These are phyloP conservation scores for Colletotrichum sp. DNA, from an alignment of 2,329 filamentous ascomycete species.

Conservation along the genomic window DNA sequence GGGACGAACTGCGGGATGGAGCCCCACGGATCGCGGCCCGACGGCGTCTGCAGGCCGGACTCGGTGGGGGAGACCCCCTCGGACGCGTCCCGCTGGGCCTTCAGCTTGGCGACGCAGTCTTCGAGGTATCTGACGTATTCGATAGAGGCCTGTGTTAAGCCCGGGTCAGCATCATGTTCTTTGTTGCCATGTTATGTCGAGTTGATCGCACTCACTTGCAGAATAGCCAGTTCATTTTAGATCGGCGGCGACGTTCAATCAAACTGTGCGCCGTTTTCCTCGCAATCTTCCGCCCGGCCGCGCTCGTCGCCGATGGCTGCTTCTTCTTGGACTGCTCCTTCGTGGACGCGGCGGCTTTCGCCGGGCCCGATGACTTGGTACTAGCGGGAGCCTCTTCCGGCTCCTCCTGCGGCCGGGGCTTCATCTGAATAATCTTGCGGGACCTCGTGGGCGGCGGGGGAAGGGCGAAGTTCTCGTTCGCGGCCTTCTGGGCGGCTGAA, in stretches of 20 bases:
- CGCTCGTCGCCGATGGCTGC: constrained; percentile 75
- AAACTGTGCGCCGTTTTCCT: constrained; percentile 95
- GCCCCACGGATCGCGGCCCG: constrained; percentile 30
- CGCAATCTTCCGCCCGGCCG: constrained; percentile 91
- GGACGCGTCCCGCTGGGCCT: constrained; percentile 56
- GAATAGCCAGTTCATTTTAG: constrained; percentile 98
- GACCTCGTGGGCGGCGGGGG: constrained; percentile 91
- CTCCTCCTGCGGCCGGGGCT: constrained; percentile 61
- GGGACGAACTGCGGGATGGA: constrained; percentile 28
- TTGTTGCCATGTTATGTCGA: not conserved
- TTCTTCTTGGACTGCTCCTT: constrained; percentile 67
- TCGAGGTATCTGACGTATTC: constrained; percentile 96
- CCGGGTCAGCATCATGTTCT: not conserved
- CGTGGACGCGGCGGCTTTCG: constrained; percentile 23
- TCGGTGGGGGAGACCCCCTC: constrained; percentile 25
- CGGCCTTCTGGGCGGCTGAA: constrained; percentile 46
- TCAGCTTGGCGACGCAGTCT: constrained; percentile 82
- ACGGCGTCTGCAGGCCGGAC: constrained; percentile 32
- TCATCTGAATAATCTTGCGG: constrained; percentile 99
- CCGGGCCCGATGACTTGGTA: constrained; percentile 5
- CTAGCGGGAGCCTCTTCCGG: constrained; percentile 26
- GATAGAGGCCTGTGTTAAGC: constrained; percentile 77
- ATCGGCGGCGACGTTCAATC: constrained; percentile 87
- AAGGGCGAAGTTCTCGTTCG: constrained; percentile 74
- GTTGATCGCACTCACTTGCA: constrained; percentile 69